Evolutionary conservation across 1,284 basidiomycete genomes (phyloP), one percentile per base, ranked within the genome.

Genomic region (Ustilago esculenta): DNA sequence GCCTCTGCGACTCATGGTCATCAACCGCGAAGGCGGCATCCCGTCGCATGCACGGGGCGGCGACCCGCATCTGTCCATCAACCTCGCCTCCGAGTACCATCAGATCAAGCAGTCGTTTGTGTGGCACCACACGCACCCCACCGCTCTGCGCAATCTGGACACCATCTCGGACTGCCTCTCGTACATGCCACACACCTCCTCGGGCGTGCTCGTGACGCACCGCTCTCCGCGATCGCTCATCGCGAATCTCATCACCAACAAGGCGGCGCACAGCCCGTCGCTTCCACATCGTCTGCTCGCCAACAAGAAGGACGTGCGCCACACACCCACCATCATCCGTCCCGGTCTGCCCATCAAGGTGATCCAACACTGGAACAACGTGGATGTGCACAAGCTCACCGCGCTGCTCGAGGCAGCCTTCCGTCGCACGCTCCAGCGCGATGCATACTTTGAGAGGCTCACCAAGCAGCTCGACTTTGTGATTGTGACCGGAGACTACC

Each of bases 171-270:
- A 89, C 55, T 99, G 96, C 81, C 87, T 99, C 32, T 85, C 87
- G 1, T 91, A 93, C 84, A 96, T 99, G 92, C 96, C 96, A 0
- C 87, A 90, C 11, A 88, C 90, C 1, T 92, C 94, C 3, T 95
- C 92, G 17, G 95, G 94, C 12, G 86, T 98, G 66, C 90, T 99
- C 86, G 96, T 98, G 46, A 96, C 93, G 12, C 96, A 99, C 84
- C 92, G 94, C 30, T 96, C 94, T 1, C 92, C 94, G 0, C 92
- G 91, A 56, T 92, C 92, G 2, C 88, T 99, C 61, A 98, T 99
- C 74, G 95, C 89, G 39, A 98, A 98, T 82, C 86, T 99, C 37
- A 95, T 99, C 81, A 99, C 96, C 43, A 98, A 98, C 84, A 96
- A 95, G 81, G 96, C 96, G 1, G 94, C 94, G 1, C 89, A 97